Conservation (phyloP, 768 basidiomycete species). For the Psilocybe cyanescens region DNA sequence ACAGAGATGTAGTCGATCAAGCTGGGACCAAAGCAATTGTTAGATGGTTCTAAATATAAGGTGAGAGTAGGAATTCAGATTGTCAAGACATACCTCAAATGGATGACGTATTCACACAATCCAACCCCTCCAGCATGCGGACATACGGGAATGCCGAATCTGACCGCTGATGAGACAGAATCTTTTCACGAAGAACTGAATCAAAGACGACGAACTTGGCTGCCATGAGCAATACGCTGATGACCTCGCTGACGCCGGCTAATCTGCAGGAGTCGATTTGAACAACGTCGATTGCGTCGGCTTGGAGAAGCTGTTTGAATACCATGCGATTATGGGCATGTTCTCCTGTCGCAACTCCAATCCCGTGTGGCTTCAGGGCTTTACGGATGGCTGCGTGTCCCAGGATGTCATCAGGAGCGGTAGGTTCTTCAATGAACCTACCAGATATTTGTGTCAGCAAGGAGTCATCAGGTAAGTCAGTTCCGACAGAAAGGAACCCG, state of each 20-base stretch:
- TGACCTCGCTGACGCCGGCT: conserved; percentile 93
- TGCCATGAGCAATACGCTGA: conserved; percentile 88
- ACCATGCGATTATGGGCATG: conserved; percentile 94
- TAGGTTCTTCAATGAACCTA: conserved; percentile 95
- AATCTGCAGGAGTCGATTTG: conserved; percentile 96
- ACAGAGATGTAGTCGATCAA: conserved; percentile 94
- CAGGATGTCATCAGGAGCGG: conserved; percentile 89
- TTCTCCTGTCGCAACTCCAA: conserved; percentile 93
- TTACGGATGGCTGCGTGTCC: conserved; percentile 83
- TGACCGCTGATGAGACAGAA: conserved; percentile 25
- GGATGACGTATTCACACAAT: conserved; percentile 90
- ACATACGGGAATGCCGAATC: conserved; percentile 84
- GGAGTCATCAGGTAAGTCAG: background rate
- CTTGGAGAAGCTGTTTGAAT: conserved; percentile 94
- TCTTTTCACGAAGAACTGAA: background rate
- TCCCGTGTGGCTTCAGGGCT: conserved; percentile 76
- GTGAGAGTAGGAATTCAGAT: background rate
- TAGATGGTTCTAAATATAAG: background rate
- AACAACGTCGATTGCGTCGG: conserved; percentile 91
- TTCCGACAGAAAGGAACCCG: conserved; percentile 14
- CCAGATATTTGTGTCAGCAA: background rate
- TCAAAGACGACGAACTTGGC: conserved; percentile 58
- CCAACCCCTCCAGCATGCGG: conserved; percentile 97
- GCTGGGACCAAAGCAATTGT: conserved; percentile 33
- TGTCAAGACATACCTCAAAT: conserved; percentile 57